These are phyloP conservation scores for Cucurbita ficifolia DNA, from an alignment of 306 rosid genomes.

Conservation along the genomic window DNA sequence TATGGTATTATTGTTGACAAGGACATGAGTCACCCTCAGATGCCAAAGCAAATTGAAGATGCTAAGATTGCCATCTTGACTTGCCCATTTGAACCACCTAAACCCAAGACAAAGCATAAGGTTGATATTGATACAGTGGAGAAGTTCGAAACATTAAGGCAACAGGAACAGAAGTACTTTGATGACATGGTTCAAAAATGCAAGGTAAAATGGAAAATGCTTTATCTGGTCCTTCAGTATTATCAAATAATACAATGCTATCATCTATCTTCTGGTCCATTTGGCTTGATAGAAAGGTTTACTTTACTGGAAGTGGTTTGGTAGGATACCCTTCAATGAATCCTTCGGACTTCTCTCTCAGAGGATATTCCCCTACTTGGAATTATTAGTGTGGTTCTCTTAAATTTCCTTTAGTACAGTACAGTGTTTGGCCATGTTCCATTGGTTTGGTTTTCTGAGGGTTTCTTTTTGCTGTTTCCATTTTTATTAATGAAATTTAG, in stretches of 20 bases:
- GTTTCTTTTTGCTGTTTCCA: neutral
- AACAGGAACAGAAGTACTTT: constrained; percentile 76
- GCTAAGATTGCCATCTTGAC: constrained; percentile 93
- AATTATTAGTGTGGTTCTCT: neutral
- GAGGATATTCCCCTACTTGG: neutral
- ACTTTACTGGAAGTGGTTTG: neutral
- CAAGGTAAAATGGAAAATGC: constrained; percentile 41
- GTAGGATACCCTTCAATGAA: neutral
- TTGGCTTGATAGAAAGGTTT: neutral
- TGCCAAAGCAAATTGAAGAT: constrained; percentile 90
- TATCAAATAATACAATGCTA: neutral
- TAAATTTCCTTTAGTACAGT: neutral
- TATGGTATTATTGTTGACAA: constrained; percentile 88
- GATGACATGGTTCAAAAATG: constrained; percentile 93
- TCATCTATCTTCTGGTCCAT: neutral
- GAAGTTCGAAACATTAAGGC: constrained; percentile 76
- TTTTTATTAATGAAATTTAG: neutral
- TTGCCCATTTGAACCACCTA: constrained; percentile 98
- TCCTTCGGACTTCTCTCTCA: neutral
- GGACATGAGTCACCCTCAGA: constrained; percentile 99
- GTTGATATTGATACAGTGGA: constrained; percentile 94
- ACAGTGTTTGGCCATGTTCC: neutral
- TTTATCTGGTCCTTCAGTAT: neutral
- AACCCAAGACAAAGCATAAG: constrained; percentile 99
- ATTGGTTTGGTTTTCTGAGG: neutral